Percentiles rank a stretch among this genome's conserved stretches.
Evolutionary conservation across 208 protist species (phyloP).

Genomic region (Crithidia fasciculata): DNA sequence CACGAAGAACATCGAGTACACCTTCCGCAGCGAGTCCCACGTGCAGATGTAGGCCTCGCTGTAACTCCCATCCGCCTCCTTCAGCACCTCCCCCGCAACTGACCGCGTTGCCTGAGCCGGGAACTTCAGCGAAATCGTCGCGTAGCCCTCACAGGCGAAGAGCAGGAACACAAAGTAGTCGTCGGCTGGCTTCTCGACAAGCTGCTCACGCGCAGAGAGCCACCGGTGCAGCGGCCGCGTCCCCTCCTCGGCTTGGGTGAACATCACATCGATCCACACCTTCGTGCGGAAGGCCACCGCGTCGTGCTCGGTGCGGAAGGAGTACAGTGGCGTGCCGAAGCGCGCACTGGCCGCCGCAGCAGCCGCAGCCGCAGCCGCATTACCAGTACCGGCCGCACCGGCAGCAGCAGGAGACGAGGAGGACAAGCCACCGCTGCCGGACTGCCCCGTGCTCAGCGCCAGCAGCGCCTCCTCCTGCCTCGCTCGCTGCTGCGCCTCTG

Average conservation of each 20-base stretch:
- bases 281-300: slow-evolving; percentile 59
- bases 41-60: slow-evolving; percentile 49
- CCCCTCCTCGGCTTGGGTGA: slow-evolving; percentile 55
- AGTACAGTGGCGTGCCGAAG: slow-evolving; percentile 64
- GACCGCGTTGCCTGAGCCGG: slow-evolving; percentile 45
- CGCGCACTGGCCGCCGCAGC: slow-evolving; percentile 27
- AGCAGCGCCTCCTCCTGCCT: slow-evolving; percentile 50
- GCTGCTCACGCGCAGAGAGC: slow-evolving; percentile 82
- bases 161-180: slow-evolving; percentile 81
- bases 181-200: slow-evolving; percentile 54
- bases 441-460: slow-evolving; percentile 36
- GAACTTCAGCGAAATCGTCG: slow-evolving; percentile 81
- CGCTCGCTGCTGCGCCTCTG: slow-evolving; percentile 45
- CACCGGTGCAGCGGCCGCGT: slow-evolving; percentile 83
- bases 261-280: slow-evolving; percentile 83
- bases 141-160: slow-evolving; percentile 88
- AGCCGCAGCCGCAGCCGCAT: slow-evolving; percentile 11
- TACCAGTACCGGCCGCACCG: background rate
- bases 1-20: slow-evolving; percentile 84
- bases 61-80: slow-evolving; percentile 32
- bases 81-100: slow-evolving; percentile 36
- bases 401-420: slow-evolving; percentile 10
- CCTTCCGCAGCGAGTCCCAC: slow-evolving; percentile 72
- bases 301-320: slow-evolving; percentile 80
- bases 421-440: background rate